Conservation (phyloP, 495 filamentous ascomycete species). For the Apodospora peruviana region DNA sequence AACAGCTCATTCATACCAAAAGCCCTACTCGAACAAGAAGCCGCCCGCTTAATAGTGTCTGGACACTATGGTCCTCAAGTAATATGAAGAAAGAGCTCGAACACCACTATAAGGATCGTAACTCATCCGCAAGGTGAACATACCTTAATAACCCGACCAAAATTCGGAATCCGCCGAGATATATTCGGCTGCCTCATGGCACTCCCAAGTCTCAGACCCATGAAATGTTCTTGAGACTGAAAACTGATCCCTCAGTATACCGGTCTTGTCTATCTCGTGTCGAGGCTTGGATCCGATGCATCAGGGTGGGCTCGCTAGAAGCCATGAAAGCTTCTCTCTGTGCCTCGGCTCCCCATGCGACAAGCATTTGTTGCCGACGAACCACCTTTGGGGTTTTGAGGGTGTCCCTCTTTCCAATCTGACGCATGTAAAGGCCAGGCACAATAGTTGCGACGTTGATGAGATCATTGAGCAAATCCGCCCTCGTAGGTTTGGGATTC, state of each 20-base stretch:
- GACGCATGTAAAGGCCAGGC: constrained; percentile 22
- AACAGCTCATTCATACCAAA: too few species aligned
- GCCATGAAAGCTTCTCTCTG: constrained; percentile 11
- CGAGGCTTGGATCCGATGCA: constrained; percentile 8
- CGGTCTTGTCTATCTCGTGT: constrained; percentile 5
- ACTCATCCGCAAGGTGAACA: too few species aligned
- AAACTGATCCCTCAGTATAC: not conserved
- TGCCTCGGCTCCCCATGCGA: constrained; percentile 21
- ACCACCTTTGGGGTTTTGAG: constrained; percentile 18
- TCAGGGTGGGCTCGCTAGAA: constrained; percentile 9
- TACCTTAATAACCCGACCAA: too few species aligned
- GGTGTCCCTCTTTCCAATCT: constrained; percentile 13
- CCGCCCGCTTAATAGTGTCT: too few species aligned
- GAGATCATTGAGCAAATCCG: constrained; percentile 16
- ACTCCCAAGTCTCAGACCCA: too few species aligned
- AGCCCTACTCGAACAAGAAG: too few species aligned
- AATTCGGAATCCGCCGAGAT: too few species aligned
- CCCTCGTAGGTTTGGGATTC: constrained; percentile 11
- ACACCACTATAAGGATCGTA: too few species aligned
- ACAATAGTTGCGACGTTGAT: constrained; percentile 13
- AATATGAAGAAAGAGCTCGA: too few species aligned
- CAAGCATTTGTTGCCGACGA: constrained; percentile 22
- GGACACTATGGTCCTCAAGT: too few species aligned
- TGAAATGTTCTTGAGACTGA: not conserved
- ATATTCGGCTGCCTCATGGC: too few species aligned